These are phyloP conservation scores for Heliamphora exappendiculata DNA, from an alignment of 148 eudicot genomes.

Conservation along the genomic window DNA sequence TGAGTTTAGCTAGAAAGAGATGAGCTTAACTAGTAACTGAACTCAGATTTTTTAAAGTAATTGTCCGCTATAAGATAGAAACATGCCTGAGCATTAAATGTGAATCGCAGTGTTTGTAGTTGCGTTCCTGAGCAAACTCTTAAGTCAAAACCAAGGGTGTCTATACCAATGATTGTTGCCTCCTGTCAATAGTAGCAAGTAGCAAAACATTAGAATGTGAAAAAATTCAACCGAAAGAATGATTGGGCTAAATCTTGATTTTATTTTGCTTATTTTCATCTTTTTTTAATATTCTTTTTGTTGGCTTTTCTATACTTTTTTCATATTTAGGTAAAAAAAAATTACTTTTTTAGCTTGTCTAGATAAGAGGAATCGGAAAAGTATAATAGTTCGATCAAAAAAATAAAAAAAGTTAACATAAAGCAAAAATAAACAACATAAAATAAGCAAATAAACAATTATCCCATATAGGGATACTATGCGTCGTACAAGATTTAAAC, in stretches of 20 bases:
- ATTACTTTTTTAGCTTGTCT: no score
- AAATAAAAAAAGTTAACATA: no score
- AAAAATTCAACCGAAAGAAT: background rate
- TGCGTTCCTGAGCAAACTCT: slow-evolving; percentile 90
- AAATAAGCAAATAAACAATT: no score
- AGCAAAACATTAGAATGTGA: background rate
- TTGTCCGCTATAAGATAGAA: background rate
- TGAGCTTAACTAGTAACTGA: background rate
- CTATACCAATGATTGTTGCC: slow-evolving; percentile 73
- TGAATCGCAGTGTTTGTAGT: slow-evolving; percentile 83
- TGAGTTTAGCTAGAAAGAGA: background rate
- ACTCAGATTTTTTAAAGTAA: background rate
- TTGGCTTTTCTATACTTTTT: no score
- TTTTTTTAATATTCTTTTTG: no score
- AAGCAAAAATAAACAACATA: no score
- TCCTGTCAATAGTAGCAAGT: slow-evolving; percentile 51
- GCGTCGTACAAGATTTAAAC: background rate
- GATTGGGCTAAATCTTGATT: no score
- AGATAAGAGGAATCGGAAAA: no score
- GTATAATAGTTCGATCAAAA: no score
- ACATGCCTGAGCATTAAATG: slow-evolving; percentile 72
- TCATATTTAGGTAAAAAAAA: no score
- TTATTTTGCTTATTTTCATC: no score
- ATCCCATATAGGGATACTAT: no score
- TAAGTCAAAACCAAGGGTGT: slow-evolving; percentile 89